A percentile compares a stretch with the other conserved stretches of the same genome.
Evolutionary conservation across 169 alveolate genomes (phyloP).

Genomic region (Plasmodium gonderi): DNA sequence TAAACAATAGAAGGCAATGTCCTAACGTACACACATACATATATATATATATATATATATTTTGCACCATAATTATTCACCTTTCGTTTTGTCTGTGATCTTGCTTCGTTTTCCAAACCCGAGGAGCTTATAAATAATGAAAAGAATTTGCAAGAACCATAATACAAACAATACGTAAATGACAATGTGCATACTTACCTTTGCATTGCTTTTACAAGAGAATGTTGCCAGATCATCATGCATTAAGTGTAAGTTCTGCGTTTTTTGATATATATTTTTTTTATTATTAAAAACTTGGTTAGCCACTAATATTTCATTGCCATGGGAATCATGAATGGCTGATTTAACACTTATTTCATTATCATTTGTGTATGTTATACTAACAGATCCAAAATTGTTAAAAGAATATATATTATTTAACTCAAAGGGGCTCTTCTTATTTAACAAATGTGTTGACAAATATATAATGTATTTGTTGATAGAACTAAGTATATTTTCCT

Average conservation of each 20-base stretch:
- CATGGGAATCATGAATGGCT: constrained; percentile 41
- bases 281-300: constrained; percentile 55
- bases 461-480: constrained; percentile 34
- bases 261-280: constrained; percentile 35
- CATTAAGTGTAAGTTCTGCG: constrained; percentile 37
- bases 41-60: not conserved
- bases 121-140: constrained; percentile 5
- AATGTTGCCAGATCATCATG: constrained; percentile 65
- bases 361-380: constrained; percentile 15
- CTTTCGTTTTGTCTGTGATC: constrained; percentile 15
- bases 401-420: constrained; percentile 30
- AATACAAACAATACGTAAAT: constrained; percentile 31
- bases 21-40: not conserved
- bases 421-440: constrained; percentile 33
- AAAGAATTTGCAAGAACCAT: constrained; percentile 23
- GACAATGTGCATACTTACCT: constrained; percentile 11
- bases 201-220: constrained; percentile 18
- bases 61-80: not conserved
- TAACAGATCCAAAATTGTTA: constrained; percentile 60
- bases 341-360: constrained; percentile 46
- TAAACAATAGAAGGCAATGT: not conserved
- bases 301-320: constrained; percentile 38
- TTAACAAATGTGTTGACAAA: not conserved
- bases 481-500: constrained; percentile 35
- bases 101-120: not conserved